phyloP scores from a whole-genome alignment of 441 rosid species.

The Erodium texanum region DNA sequence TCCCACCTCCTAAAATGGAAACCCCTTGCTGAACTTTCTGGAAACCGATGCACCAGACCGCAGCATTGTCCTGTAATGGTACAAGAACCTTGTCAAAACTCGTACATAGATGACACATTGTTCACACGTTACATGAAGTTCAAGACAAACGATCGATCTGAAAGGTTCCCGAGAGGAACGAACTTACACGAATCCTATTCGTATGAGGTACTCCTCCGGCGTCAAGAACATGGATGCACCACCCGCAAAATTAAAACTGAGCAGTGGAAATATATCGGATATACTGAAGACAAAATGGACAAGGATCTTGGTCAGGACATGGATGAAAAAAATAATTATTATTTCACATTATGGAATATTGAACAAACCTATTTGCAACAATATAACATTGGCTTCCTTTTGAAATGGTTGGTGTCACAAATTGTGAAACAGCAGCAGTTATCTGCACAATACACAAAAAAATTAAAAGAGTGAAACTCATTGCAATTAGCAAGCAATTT shows the following conservation, averaged over 20 bases:
- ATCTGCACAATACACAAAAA: conserved; percentile 41
- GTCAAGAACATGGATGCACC: conserved; percentile 55
- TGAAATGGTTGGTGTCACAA: conserved; percentile 46
- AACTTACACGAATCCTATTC: conserved; percentile 56
- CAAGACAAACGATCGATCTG: neutral
- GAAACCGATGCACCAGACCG: conserved; percentile 90
- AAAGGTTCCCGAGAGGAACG: conserved; percentile 12
- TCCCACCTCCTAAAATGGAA: conserved; percentile 80
- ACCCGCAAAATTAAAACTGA: conserved; percentile 54
- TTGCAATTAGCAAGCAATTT: too few relatives aligned
- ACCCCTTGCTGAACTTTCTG: conserved; percentile 46
- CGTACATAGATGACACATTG: neutral
- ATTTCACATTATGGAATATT: too few relatives aligned
- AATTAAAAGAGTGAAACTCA: too few relatives aligned
- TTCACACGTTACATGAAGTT: conserved; percentile 10
- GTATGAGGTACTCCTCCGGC: conserved; percentile 57
- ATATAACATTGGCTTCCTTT: conserved; percentile 59
- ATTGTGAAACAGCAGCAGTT: conserved; percentile 41
- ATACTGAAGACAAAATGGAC: conserved; percentile 28
- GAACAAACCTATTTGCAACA: conserved; percentile 50
- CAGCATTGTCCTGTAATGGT: conserved; percentile 52
- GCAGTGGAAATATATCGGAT: conserved; percentile 45
- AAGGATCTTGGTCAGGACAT: conserved; percentile 15
- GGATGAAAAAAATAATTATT: neutral
- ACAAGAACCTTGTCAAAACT: conserved; percentile 6